These are phyloP conservation scores for Thelonectria rubi DNA, from an alignment of 2,329 filamentous ascomycete genomes.

Conservation along the genomic window DNA sequence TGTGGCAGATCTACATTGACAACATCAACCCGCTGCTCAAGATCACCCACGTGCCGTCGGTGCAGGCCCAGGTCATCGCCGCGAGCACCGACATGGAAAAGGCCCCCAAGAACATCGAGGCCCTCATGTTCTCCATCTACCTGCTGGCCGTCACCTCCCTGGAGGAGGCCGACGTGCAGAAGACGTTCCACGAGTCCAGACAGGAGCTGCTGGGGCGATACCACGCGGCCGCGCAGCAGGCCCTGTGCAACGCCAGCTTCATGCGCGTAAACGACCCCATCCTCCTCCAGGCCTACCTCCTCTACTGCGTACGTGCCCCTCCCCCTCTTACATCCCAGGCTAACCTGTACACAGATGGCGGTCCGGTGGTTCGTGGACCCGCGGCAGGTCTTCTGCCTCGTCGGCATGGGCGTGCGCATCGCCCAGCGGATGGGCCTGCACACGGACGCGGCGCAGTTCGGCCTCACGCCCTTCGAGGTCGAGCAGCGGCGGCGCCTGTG, in stretches of 20 bases:
- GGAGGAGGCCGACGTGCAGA: conserved; percentile 63
- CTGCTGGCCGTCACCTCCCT: conserved; percentile 67
- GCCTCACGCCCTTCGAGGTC: conserved; percentile 66
- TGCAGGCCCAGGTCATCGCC: conserved; percentile 72
- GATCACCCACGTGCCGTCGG: conserved; percentile 71
- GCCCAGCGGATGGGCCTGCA: conserved; percentile 76
- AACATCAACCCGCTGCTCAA: conserved; percentile 76
- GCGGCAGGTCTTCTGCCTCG: conserved; percentile 56
- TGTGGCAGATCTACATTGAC: conserved; percentile 76
- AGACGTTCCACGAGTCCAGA: conserved; percentile 64
- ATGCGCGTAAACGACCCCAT: conserved; percentile 72
- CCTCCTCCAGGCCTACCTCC: conserved; percentile 72
- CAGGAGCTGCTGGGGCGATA: conserved; percentile 60
- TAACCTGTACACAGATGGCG: conserved; percentile 44
- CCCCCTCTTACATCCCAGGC: not conserved
- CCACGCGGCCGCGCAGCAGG: conserved; percentile 68
- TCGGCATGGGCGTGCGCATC: conserved; percentile 72
- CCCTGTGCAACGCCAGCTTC: conserved; percentile 72
- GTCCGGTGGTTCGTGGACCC: conserved; percentile 69
- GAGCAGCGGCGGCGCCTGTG: conserved; percentile 77
- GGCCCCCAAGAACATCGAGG: conserved; percentile 67
- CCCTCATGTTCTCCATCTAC: conserved; percentile 74
- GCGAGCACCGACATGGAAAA: conserved; percentile 64
- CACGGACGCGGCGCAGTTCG: conserved; percentile 65
- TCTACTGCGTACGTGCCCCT: conserved; percentile 68